Evolutionary conservation across 805 yeast genomes (phyloP), one percentile per base, ranked within the genome.

Genomic region (Sugiyamaella smithiae): DNA sequence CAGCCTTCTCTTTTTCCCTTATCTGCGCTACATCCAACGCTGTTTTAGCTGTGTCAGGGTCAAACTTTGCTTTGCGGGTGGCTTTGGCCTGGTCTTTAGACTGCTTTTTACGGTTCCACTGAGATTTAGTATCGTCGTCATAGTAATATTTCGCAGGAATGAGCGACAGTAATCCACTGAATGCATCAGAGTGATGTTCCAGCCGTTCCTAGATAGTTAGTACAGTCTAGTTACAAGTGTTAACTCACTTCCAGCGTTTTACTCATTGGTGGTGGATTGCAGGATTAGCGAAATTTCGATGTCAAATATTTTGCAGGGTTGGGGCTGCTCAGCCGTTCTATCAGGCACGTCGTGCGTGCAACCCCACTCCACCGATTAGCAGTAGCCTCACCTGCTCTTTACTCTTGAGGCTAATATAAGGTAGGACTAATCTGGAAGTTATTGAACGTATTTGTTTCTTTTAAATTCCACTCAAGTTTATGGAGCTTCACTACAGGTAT

Each of bases 141-240:
- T 87, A 89, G 65, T 91, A 91, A 62, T 85, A 89, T 63, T 89
- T 88, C 2, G 97, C 96, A 2, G 98, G 97, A 50, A 91, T 90
- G 66, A 91, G 72, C 17, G 97, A 88, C 51, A 91, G 72, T 45
- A 91, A 72, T 20, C 97, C 96, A 63, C 87, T 88, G 65, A 91
- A 91, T 3, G 97, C 61, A 26, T 60, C 60, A 11, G 70, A 65
- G 49, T 67, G 69, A 51, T 61, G 59, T 37, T 52, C 53, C 23
- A 67, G 57, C 52, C 71, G 60, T 33, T 67, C 68, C 51, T 56
- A 32, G 16, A 26, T n/a, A 16, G 46, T 43, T 37, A 50, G 51
- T 31, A 12, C 25, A 2, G 7, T 20, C 26, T 17, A n/a, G 8
- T 20, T 24, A 12, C 19, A 23, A 20, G 17, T 29, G n/a, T 4